These are phyloP conservation scores for Mycena metata DNA, from an alignment of 768 basidiomycete genomes.

Conservation along the genomic window DNA sequence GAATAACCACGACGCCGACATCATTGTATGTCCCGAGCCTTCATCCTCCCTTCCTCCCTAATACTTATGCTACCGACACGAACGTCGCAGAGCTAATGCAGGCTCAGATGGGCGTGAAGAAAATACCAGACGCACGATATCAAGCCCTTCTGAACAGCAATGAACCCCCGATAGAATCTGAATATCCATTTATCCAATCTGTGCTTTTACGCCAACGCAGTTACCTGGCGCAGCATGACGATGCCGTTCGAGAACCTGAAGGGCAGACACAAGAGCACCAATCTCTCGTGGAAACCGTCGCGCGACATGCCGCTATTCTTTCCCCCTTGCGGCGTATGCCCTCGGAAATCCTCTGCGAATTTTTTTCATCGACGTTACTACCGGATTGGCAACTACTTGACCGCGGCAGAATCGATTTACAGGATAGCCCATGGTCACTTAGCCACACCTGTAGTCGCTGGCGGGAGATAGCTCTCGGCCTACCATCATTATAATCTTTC, in stretches of 20 bases:
- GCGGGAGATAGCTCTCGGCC: too few species aligned
- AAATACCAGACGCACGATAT: too few species aligned
- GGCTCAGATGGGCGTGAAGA: too few species aligned
- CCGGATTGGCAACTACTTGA: not conserved
- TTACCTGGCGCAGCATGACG: not conserved
- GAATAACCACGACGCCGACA: too few species aligned
- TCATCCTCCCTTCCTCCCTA: too few species aligned
- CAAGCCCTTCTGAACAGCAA: too few species aligned
- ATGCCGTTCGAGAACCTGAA: not conserved
- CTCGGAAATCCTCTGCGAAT: not conserved
- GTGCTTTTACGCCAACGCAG: not conserved
- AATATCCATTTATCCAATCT: not conserved
- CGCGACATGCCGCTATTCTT: not conserved
- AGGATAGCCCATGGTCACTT: conserved; percentile 2
- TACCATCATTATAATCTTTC: too few species aligned
- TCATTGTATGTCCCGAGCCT: too few species aligned
- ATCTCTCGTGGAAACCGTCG: not conserved
- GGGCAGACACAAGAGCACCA: not conserved
- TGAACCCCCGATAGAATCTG: conserved; percentile 3
- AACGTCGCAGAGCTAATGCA: too few species aligned
- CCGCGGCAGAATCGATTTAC: not conserved
- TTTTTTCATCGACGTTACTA: not conserved
- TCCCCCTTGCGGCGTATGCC: conserved; percentile 2
- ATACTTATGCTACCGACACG: too few species aligned
- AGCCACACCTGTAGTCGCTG: not conserved